Conservation (phyloP, 306 rosid species). For the Cotoneaster glaucophyllus region DNA sequence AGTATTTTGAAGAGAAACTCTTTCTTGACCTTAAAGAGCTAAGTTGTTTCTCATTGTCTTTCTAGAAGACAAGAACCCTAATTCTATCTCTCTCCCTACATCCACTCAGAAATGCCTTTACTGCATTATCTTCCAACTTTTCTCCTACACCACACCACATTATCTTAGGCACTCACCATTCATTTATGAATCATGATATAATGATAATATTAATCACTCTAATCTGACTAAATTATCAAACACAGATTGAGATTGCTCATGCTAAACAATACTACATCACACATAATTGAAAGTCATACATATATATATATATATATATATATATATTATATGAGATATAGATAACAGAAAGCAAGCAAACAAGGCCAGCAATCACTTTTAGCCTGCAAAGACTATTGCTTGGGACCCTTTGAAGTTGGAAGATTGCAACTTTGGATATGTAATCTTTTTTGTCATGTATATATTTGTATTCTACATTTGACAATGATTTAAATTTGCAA, state of each 20-base stretch:
- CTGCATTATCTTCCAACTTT: slow-evolving; percentile 53
- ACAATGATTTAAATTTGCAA: slow-evolving; percentile 7
- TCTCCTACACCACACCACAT: slow-evolving; percentile 26
- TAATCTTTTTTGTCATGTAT: slow-evolving; percentile 15
- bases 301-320: no score
- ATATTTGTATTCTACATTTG: slow-evolving; percentile 17
- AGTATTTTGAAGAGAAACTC: no score
- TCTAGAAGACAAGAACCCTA: neutral
- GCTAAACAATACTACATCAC: neutral
- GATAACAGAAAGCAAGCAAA: neutral
- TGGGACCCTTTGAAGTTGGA: slow-evolving; percentile 6
- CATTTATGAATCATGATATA: slow-evolving; percentile 58
- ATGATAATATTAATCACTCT: slow-evolving; percentile 25
- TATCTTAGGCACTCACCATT: slow-evolving; percentile 27
- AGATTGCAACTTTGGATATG: slow-evolving; percentile 8
- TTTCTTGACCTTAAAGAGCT: no score
- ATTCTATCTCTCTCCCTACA: neutral
- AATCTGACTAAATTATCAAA: slow-evolving; percentile 22
- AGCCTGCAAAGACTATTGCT: slow-evolving; percentile 7
- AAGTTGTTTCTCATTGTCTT: neutral
- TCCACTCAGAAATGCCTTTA: slow-evolving; percentile 39
- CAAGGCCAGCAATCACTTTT: slow-evolving; percentile 9
- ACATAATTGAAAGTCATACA: neutral
- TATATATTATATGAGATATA: neutral
- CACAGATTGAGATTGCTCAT: neutral